These are phyloP conservation scores for Cladosporium sp. DNA, from an alignment of 2,329 filamentous ascomycete species.

Conservation along the genomic window DNA sequence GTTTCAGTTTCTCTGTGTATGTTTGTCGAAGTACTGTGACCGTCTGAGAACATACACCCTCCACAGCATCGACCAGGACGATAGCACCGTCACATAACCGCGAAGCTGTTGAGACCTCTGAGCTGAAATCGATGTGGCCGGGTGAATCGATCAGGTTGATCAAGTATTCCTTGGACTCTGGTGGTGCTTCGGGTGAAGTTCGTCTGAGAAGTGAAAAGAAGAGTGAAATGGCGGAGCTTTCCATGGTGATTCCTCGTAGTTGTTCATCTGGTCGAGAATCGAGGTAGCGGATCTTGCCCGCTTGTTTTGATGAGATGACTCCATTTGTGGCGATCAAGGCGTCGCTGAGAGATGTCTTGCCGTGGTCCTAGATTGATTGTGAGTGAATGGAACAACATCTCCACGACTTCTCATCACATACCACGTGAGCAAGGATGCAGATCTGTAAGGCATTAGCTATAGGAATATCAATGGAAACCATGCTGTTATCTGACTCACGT, in stretches of 20 bases:
- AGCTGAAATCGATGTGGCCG: slow-evolving; percentile 98
- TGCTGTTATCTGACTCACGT: slow-evolving; percentile 61
- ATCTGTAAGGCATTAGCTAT: slow-evolving; percentile 43
- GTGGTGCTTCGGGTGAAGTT: slow-evolving; percentile 49
- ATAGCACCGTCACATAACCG: slow-evolving; percentile 91
- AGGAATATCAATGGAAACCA: not conserved
- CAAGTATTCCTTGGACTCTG: slow-evolving; percentile 77
- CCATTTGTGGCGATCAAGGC: slow-evolving; percentile 96
- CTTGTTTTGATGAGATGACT: slow-evolving; percentile 96
- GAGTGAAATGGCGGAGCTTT: slow-evolving; percentile 94
- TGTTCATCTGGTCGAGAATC: slow-evolving; percentile 97
- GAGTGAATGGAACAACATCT: slow-evolving; percentile 49
- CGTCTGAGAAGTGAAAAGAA: slow-evolving; percentile 90
- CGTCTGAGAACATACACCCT: slow-evolving; percentile 97
- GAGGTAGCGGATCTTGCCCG: slow-evolving; percentile 95
- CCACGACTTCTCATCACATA: not conserved
- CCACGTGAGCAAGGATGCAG: slow-evolving; percentile 57
- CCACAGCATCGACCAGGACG: slow-evolving; percentile 91
- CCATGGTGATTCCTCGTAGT: slow-evolving; percentile 97
- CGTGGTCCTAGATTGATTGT: slow-evolving; percentile 61
- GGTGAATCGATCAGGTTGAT: slow-evolving; percentile 98
- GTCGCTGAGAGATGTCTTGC: slow-evolving; percentile 95
- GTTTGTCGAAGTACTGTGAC: slow-evolving; percentile 93
- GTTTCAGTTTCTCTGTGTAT: slow-evolving; percentile 94
- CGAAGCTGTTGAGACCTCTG: slow-evolving; percentile 94